Percentiles rank a stretch among this genome's conserved stretches.
Conservation (phyloP, 2,329 filamentous ascomycete genomes). For the Xylaria hypoxylon region DNA sequence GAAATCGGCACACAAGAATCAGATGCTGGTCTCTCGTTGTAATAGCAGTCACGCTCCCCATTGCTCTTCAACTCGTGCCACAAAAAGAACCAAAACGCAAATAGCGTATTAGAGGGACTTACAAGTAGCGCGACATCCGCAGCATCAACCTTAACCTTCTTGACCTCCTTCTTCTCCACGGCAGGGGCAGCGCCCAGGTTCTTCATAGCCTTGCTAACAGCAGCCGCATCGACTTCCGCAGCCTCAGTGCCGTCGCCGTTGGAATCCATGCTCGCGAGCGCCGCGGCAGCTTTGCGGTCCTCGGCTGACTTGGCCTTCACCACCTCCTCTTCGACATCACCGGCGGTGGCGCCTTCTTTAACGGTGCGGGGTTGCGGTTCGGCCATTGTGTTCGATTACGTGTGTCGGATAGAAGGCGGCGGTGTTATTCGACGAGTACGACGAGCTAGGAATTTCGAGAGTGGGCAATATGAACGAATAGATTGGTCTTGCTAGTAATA, state of each 20-base stretch:
- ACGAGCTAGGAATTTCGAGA: background rate
- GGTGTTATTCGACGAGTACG: background rate
- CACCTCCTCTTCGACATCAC: constrained; percentile 69
- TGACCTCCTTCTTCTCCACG: constrained; percentile 60
- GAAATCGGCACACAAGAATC: background rate
- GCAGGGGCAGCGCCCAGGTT: constrained; percentile 58
- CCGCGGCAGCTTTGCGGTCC: constrained; percentile 80
- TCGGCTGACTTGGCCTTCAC: constrained; percentile 73
- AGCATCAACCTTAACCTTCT: constrained; percentile 78
- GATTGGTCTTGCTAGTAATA: background rate
- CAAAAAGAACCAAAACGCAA: background rate
- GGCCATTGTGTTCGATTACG: constrained; percentile 61
- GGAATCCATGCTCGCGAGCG: constrained; percentile 73
- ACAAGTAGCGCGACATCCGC: constrained; percentile 78
- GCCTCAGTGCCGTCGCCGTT: constrained; percentile 59
- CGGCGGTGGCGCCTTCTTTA: constrained; percentile 69
- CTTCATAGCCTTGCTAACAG: constrained; percentile 78
- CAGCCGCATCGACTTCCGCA: constrained; percentile 73
- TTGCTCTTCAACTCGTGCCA: background rate
- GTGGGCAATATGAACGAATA: background rate
- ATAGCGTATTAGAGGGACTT: constrained; percentile 47
- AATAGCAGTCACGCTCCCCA: background rate
- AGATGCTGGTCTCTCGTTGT: background rate
- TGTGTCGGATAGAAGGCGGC: background rate
- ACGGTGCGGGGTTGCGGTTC: constrained; percentile 68